A percentile compares a stretch with the other conserved stretches of the same genome.
These are phyloP conservation scores for Ogataea allantospora DNA, from an alignment of 805 yeast species.

Conservation along the genomic window DNA sequence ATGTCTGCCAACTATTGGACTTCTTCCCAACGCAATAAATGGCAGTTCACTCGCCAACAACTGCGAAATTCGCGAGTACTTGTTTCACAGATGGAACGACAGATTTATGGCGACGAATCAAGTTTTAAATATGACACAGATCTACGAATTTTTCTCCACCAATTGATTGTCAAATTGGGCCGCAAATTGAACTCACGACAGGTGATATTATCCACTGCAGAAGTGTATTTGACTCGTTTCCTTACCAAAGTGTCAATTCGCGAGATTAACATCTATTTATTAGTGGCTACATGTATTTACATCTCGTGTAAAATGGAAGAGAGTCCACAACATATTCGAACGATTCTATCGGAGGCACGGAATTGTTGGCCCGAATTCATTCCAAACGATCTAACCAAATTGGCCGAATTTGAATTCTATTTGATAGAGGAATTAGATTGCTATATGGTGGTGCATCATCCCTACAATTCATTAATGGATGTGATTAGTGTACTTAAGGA, in stretches of 20 bases:
- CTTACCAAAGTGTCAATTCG: constrained; percentile 67
- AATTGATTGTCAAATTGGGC: constrained; percentile 72
- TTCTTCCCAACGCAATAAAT: constrained; percentile 73
- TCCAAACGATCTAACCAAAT: constrained; percentile 84
- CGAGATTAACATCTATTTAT: constrained; percentile 78
- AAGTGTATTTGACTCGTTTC: constrained; percentile 78
- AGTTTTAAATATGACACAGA: constrained; percentile 52
- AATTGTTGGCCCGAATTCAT: constrained; percentile 93
- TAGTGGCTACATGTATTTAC: constrained; percentile 83
- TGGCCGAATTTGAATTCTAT: constrained; percentile 95
- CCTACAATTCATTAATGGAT: constrained; percentile 61
- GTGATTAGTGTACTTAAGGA: constrained; percentile 43
- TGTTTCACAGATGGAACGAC: constrained; percentile 25
- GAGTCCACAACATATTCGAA: constrained; percentile 88
- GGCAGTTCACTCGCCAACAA: constrained; percentile 75
- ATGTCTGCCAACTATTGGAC: constrained; percentile 89
- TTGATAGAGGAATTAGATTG: constrained; percentile 82
- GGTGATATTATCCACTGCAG: constrained; percentile 84
- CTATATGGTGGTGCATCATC: constrained; percentile 71
- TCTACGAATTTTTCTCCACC: constrained; percentile 77
- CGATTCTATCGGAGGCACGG: constrained; percentile 80
- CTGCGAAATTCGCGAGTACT: constrained; percentile 34
- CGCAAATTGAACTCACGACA: constrained; percentile 76
- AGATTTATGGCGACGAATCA: constrained; percentile 10
- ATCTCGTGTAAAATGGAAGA: constrained; percentile 94